Base-by-base conservation (phyloP, 2,329 filamentous ascomycete species). In the Epichloe brachyelytri region DNA sequence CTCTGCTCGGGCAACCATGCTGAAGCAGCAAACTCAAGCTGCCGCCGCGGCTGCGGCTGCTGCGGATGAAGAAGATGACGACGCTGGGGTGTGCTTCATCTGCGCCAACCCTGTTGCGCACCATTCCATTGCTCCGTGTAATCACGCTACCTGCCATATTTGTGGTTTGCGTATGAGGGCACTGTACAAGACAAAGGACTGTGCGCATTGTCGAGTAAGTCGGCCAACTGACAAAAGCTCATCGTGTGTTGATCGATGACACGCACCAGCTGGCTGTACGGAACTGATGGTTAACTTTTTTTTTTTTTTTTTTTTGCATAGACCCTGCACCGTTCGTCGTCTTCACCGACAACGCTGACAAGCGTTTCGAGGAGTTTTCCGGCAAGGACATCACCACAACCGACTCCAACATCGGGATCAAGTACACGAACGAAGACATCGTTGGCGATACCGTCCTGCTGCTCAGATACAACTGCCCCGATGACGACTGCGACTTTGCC, bases 141-240 rank as follows among this genome's bases (percentile, higher is more conserved):
- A 96, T 67, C 93, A 98, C 70, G 80, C 87, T 52, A 96, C 91
- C 46, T 98, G 93, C 65, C 93, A 98, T 70, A 95, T 97, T 57
- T 98, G 93, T 67, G 85, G 89, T 10, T 71, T 98, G 59, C 80
- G 93, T 53, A 80, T 97, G 79, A 80, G 93, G 59, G 93, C 91
- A 1, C 72, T 98, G 43, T 98, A 97, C 71, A 97, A 96, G 73
- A 94, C 83, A 54, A 95, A 95, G 67, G 86, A 90, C 57, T 98
- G 93, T 68, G 86, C 90, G n/a, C 90, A 97, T 67, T 98, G 93
- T 65, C 78, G 93, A 63, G 87, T 90, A 76, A 59, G 84, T 73
- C 12, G 14, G 5, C 14, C 40, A 17, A 20, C 39, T 4, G 10
- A 22, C 8, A 7, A 26, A 47, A 3, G 4, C 19, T 47, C 3